Evolutionary conservation across 768 basidiomycete genomes (phyloP), one percentile per base, ranked within the genome.

Genomic region (Russula compacta): DNA sequence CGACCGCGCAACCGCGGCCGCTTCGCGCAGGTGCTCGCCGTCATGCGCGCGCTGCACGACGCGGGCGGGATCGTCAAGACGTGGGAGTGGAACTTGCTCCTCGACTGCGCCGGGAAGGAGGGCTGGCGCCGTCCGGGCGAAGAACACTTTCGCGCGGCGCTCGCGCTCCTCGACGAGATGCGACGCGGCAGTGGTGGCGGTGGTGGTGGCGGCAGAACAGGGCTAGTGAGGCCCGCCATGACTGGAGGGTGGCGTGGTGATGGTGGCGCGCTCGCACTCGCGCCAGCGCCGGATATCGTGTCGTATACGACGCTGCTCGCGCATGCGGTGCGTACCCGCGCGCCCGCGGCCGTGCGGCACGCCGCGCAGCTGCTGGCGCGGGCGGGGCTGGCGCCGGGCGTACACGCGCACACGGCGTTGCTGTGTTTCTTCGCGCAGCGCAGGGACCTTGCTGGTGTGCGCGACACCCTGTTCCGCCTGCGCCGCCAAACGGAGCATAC

Each of bases 1-100:
- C 73, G 72, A 38, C 83, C 84, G 17, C 82, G 81, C 64, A 84
- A 84, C 6, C 82, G 85, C 43, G 69, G 73, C 3, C 73, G 80
- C 53, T 89, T 85, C 71, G 76, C 84, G 9, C 84, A 82, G 12
- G 76, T 92, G 4, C 75, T 89, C n/a, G 79, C 84, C n/a, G 80
- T 89, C 12, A 68, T 90, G 63, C 79, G 79, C 46, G 77, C 76
- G 47, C 73, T 92, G 43, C 81, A 79, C 59, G 72, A 72, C 21
- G 75, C 73, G n/a, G 84, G 82, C 12, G 85, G 83, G 24, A 73
- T 58, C 11, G 70, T 89, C 36, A 75, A 80, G 64, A 66, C 74
- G n/a, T 83, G 82, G 77, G 82, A 90, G 69, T 92, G 89, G 87
- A 92, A 91, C 69, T 75, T 81, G 8, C 77, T 92, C 48, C 80